phyloP scores from a whole-genome alignment of 202 grass and related monocot genomes.

The Carex sylvatica region DNA sequence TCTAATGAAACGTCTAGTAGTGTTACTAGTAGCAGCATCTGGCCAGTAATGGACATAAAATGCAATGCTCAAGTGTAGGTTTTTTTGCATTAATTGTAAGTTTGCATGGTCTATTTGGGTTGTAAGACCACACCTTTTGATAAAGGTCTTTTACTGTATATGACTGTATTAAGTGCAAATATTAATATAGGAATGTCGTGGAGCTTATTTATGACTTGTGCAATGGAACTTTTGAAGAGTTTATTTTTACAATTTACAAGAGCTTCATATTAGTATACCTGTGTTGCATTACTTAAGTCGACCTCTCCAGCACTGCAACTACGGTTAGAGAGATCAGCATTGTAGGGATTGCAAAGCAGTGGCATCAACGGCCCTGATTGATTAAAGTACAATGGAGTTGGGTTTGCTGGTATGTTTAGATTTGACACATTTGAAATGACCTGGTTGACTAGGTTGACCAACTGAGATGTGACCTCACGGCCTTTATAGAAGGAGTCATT shows the following conservation, averaged over 20 bases:
- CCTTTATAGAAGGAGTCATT: slow-evolving; percentile 65
- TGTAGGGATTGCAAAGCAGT: slow-evolving; percentile 78
- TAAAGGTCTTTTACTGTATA: not conserved
- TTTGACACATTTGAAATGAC: slow-evolving; percentile 72
- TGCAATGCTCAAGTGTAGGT: not conserved
- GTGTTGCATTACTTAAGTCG: slow-evolving; percentile 47
- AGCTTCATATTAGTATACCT: slow-evolving; percentile 35
- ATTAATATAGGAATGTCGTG: not conserved
- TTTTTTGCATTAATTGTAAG: not conserved
- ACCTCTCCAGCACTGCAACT: slow-evolving; percentile 69
- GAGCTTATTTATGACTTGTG: not conserved
- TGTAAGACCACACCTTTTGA: not conserved
- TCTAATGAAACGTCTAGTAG: not conserved
- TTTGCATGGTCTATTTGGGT: not conserved
- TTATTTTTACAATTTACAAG: not conserved
- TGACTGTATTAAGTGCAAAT: not conserved
- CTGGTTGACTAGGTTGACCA: slow-evolving; percentile 80
- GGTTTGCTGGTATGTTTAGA: slow-evolving; percentile 38
- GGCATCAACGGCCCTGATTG: slow-evolving; percentile 84
- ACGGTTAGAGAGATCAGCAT: slow-evolving; percentile 45
- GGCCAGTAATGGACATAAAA: not conserved
- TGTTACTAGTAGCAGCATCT: not conserved
- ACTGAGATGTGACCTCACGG: slow-evolving; percentile 65
- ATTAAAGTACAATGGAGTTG: slow-evolving; percentile 61
- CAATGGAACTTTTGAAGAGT: not conserved